A percentile compares a stretch with the other conserved stretches of the same genome.
These are phyloP conservation scores for Pistacia vera DNA, from an alignment of 345 rosid genomes.

Conservation along the genomic window DNA sequence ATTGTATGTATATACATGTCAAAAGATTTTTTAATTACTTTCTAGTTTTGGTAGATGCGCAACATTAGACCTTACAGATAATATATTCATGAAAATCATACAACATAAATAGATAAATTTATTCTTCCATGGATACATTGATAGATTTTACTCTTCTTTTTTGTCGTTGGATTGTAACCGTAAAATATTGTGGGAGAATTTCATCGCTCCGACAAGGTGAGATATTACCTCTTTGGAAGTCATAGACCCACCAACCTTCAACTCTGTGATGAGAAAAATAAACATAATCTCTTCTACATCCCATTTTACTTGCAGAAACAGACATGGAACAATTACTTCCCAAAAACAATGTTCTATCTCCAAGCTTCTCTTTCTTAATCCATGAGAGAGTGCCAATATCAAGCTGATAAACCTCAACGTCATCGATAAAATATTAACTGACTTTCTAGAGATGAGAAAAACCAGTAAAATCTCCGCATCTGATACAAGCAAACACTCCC, in stretches of 20 bases:
- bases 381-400: conserved; percentile 12
- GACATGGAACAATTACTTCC: conserved; percentile 32
- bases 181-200: background rate
- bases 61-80: too few relatives aligned
- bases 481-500: conserved; percentile 36
- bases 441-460: conserved; percentile 25
- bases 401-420: conserved; percentile 30
- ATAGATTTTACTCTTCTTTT: too few relatives aligned
- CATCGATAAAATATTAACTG: conserved; percentile 24
- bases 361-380: conserved; percentile 21
- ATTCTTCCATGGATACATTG: too few relatives aligned
- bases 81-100: too few relatives aligned
- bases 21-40: too few relatives aligned
- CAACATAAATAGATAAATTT: too few relatives aligned
- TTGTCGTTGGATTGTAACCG: too few relatives aligned
- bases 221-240: background rate
- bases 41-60: too few relatives aligned
- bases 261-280: background rate
- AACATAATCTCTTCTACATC: conserved; percentile 22
- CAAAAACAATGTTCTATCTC: conserved; percentile 23
- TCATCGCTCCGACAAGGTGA: background rate
- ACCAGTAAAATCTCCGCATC: conserved; percentile 26
- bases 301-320: conserved; percentile 21
- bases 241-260: conserved; percentile 5
- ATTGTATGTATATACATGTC: too few relatives aligned